Percentiles rank a stretch among this genome's conserved stretches.
These are phyloP conservation scores for Eucalyptus leucophloia DNA, from an alignment of 345 rosid species.

Conservation along the genomic window DNA sequence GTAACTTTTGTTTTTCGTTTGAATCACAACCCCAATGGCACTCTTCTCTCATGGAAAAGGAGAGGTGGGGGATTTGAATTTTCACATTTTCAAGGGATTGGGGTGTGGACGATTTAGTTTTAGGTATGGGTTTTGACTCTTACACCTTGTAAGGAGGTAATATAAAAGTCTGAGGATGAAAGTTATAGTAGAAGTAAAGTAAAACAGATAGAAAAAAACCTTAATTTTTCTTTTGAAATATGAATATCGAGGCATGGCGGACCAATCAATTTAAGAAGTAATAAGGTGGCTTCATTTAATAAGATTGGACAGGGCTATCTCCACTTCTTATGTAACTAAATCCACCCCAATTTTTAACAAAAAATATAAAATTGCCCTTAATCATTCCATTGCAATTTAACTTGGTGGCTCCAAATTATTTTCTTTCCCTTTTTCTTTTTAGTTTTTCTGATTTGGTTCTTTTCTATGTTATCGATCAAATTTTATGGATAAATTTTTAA, in stretches of 20 bases:
- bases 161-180: too few relatives aligned
- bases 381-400: not conserved
- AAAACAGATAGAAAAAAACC: fast-evolving
- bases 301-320: not conserved
- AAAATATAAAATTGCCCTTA: not conserved
- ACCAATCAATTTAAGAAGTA: not conserved
- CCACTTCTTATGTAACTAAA: too few relatives aligned
- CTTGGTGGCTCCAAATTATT: not conserved
- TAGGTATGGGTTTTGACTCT: fast-evolving
- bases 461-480: not conserved
- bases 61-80: too few relatives aligned
- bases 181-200: too few relatives aligned
- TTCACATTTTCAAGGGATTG: fast-evolving
- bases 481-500: not conserved
- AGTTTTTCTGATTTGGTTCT: not conserved
- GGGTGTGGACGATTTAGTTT: too few relatives aligned
- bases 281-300: not conserved
- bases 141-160: too few relatives aligned
- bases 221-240: not conserved
- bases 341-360: not conserved
- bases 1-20: too few relatives aligned
- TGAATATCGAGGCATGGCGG: not conserved
- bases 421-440: too few relatives aligned
- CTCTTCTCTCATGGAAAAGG: too few relatives aligned
- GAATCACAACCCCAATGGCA: too few relatives aligned